Evolutionary conservation across 2,329 filamentous ascomycete genomes (phyloP).

Genomic region (Pseudogymnoascus sp.): DNA sequence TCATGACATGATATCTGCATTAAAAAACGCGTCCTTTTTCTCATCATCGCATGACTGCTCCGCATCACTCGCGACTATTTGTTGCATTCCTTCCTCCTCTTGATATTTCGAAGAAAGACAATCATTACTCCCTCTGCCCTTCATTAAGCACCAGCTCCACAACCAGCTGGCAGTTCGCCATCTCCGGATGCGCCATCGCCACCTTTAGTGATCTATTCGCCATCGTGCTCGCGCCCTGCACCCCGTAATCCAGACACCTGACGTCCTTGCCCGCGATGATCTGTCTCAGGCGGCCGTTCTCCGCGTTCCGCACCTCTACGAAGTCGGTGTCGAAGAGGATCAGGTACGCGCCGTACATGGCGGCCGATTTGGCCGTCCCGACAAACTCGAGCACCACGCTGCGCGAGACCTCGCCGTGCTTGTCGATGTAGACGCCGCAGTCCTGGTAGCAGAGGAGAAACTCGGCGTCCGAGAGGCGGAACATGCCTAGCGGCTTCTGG

Average conservation of each 20-base stretch:
- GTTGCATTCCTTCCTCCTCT: not conserved
- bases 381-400: conserved; percentile 98
- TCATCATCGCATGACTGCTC: not conserved
- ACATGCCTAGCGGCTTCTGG: conserved; percentile 89
- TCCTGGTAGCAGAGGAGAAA: conserved; percentile 93
- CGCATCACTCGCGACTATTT: not conserved
- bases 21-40: not conserved
- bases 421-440: conserved; percentile 95
- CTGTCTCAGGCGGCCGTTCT: conserved; percentile 87
- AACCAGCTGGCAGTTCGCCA: conserved; percentile 75
- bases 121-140: conserved; percentile 46
- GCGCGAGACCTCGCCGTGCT: conserved; percentile 90
- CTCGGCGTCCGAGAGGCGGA: conserved; percentile 83
- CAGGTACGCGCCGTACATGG: conserved; percentile 85
- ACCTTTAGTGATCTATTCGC: conserved; percentile 73
- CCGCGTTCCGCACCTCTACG: conserved; percentile 91
- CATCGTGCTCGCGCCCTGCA: conserved; percentile 49
- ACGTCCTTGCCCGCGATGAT: conserved; percentile 91
- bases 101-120: not conserved
- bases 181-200: conserved; percentile 87
- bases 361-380: conserved; percentile 79
- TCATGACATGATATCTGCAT: conserved; percentile 3
- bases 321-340: conserved; percentile 94
- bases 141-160: conserved; percentile 90
- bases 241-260: conserved; percentile 79